A percentile compares a stretch with the other conserved stretches of the same genome.
These are phyloP conservation scores for Alternaria tenuissima DNA, from an alignment of 2,329 filamentous ascomycete genomes.

Conservation along the genomic window DNA sequence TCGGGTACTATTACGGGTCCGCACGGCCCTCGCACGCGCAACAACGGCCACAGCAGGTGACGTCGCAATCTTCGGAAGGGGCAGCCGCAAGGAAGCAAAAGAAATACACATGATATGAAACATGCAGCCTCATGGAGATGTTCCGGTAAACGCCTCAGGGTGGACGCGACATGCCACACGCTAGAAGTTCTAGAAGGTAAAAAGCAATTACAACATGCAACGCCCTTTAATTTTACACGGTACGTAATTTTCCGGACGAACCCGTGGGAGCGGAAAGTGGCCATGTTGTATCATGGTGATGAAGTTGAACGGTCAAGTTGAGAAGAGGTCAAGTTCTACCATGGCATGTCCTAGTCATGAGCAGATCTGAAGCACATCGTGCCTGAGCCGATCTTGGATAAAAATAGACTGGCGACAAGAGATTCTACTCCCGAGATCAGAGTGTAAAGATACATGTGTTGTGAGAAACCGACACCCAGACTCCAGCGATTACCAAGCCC, in stretches of 20 bases:
- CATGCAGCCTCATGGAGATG: conserved; percentile 11
- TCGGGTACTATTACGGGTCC: conserved; percentile 8
- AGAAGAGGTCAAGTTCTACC: neutral
- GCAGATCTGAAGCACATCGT: conserved; percentile 25
- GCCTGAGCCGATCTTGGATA: conserved; percentile 23
- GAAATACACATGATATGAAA: conserved; percentile 15
- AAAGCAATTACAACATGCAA: conserved; percentile 13
- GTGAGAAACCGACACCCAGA: conserved; percentile 30
- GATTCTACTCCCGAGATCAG: conserved; percentile 15
- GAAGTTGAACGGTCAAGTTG: conserved; percentile 7
- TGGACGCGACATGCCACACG: neutral
- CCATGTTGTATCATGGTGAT: neutral
- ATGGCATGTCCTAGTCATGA: conserved; percentile 9
- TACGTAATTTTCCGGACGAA: conserved; percentile 5
- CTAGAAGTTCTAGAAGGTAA: conserved; percentile 20
- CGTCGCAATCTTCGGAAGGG: conserved; percentile 12
- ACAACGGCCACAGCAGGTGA: conserved; percentile 10
- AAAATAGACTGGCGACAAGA: conserved; percentile 23
- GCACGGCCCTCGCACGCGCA: conserved; percentile 7
- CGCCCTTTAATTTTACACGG: conserved; percentile 21
- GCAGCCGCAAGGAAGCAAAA: neutral
- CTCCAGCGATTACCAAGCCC: conserved; percentile 29
- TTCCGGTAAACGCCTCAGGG: conserved; percentile 9
- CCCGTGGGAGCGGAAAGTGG: neutral
- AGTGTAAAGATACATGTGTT: conserved; percentile 16